Evolutionary conservation across 2,329 filamentous ascomycete species (phyloP).

Genomic region (Ceratocystis alfenasii): DNA sequence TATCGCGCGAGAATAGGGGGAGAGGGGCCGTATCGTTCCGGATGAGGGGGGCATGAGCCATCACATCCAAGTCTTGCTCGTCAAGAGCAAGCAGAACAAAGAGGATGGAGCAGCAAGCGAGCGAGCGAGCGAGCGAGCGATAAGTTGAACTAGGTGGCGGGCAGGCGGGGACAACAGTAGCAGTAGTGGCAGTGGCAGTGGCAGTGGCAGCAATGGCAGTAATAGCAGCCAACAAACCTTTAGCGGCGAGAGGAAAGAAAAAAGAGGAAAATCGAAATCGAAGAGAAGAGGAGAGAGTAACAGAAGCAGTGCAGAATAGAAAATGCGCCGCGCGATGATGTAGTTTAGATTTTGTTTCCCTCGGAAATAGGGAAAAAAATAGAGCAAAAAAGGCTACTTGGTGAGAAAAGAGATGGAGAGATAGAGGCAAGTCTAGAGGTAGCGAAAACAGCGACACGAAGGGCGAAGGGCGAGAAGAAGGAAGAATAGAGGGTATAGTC

Average conservation of each 20-base stretch:
- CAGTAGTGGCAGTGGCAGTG: background rate
- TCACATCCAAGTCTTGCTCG: conserved; percentile 27
- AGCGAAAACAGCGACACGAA: background rate
- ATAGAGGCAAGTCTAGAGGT: conserved; percentile 6
- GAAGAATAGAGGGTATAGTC: background rate
- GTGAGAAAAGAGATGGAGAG: conserved; percentile 2
- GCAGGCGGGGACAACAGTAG: background rate
- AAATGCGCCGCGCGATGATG: conserved; percentile 20
- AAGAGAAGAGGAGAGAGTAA: conserved; percentile 9
- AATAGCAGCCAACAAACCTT: no score
- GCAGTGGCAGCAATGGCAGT: no score
- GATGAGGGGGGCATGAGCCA: conserved; percentile 49
- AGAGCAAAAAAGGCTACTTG: background rate
- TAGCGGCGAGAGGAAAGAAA: background rate
- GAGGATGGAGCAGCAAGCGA: background rate
- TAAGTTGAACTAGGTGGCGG: background rate
- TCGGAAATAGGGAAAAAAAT: background rate
- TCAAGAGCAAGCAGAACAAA: conserved; percentile 16
- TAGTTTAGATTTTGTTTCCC: conserved; percentile 15
- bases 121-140: background rate
- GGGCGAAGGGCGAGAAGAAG: background rate
- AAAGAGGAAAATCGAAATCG: background rate
- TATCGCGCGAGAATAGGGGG: conserved; percentile 41
- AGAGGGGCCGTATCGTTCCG: conserved; percentile 48
- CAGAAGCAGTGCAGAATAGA: conserved; percentile 1